Base-by-base conservation (phyloP, 441 rosid genomes). In the Capsella rubella region DNA sequence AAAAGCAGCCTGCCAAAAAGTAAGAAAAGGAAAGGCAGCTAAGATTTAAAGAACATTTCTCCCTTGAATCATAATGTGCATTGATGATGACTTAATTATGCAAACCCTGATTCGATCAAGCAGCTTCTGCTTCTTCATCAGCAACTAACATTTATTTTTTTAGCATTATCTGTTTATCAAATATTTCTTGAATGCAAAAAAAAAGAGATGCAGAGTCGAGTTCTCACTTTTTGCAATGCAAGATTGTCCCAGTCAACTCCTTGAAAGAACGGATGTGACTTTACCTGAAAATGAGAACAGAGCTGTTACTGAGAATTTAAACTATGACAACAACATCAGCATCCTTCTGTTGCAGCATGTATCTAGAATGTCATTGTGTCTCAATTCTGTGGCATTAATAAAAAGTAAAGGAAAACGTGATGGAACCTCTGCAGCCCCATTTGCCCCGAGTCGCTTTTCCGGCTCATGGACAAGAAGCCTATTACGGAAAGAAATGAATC, bases 221-320 rank as follows among this genome's bases (percentile, higher is more conserved):
- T 54, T 34, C 65, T 53, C 68, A 91, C 97, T 89, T 91, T 88
- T 75, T 88, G 95, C 83, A 83, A 63, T 39, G 92, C 84, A 72
- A 91, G 87, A 76, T 76, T 88, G 69, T 86, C 90, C 95, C 97
- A 91, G 73, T 87, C 87, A 58, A 91, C 83, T 78, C 95, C 93
- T 61, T 40, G 68, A 74, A 91, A 89, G 64, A 91, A 91, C 13
- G 85, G 82, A 82, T 88, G 90, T 15, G 83, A 77, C 78, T 89
- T 91, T 28, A 91, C 97, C 97, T 91, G 80, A 55, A 84, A 59
- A 73, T 21, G 42, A 51, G 42, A 71, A 27, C n/a, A 40, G 50
- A 31, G 27, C 3, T 37, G 34, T 65, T 27, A 66, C 52, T 27
- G 21, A 64, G 57, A 56, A 14, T 37, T 13, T 46, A 34, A 64